These are phyloP conservation scores for Tanacetum coccineum DNA, from an alignment of 129 eudicot genomes.

Conservation along the genomic window DNA sequence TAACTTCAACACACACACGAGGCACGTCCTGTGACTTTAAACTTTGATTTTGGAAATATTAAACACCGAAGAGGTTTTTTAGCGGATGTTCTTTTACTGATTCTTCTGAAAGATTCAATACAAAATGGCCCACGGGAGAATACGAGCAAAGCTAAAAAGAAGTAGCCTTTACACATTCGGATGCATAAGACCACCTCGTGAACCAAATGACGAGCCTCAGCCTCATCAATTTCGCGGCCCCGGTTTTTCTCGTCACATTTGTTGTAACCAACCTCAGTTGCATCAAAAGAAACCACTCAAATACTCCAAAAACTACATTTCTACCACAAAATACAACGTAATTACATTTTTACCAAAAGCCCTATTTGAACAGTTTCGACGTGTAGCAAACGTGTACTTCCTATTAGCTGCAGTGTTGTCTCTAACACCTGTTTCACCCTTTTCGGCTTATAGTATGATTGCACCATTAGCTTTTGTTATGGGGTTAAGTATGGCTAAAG, in stretches of 20 bases:
- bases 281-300: conserved; percentile 74
- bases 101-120: too few species aligned
- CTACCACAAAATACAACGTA: conserved; percentile 89
- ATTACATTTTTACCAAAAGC: conserved; percentile 87
- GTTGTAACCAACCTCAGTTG: conserved; percentile 71
- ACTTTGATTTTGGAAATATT: too few species aligned
- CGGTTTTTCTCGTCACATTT: conserved; percentile 36
- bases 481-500: conserved; percentile 93
- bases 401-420: conserved; percentile 78
- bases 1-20: background rate
- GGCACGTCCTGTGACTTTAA: too few species aligned
- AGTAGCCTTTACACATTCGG: background rate
- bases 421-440: conserved; percentile 83
- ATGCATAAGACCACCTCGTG: background rate
- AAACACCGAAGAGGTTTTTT: too few species aligned
- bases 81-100: too few species aligned
- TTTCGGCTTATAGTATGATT: conserved; percentile 80
- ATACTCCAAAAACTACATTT: conserved; percentile 72
- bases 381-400: conserved; percentile 92
- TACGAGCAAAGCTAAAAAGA: background rate
- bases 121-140: too few species aligned
- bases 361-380: conserved; percentile 85
- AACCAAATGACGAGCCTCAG: background rate
- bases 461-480: conserved; percentile 81
- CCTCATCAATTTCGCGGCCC: background rate